These are phyloP conservation scores for Lepidium didymum DNA, from an alignment of 345 rosid species.

Conservation along the genomic window DNA sequence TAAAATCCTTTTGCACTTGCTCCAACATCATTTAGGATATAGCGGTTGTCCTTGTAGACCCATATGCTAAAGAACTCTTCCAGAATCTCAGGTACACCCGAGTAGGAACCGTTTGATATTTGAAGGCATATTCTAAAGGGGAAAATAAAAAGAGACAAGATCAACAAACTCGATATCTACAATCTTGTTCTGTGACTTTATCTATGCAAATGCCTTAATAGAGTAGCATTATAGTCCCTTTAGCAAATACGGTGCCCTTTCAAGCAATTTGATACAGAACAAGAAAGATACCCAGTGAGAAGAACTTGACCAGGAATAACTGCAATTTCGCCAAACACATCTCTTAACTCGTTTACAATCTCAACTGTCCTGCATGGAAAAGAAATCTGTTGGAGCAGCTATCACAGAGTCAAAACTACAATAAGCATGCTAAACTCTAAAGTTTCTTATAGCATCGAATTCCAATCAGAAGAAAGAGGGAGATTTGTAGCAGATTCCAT, in stretches of 20 bases:
- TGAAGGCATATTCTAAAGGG: conserved; percentile 62
- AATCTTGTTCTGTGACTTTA: neutral
- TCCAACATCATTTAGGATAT: conserved; percentile 30
- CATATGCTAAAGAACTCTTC: conserved; percentile 72
- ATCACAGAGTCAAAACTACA: conserved; percentile 1
- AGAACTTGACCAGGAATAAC: conserved; percentile 73
- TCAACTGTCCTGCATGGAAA: conserved; percentile 48
- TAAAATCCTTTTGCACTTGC: conserved; percentile 25
- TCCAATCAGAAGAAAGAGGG: neutral
- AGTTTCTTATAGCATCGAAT: neutral
- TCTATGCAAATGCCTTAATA: neutral
- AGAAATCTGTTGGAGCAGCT: neutral
- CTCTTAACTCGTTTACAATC: conserved; percentile 50
- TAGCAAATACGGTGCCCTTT: neutral
- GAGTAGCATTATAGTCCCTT: neutral
- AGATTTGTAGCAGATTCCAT: neutral
- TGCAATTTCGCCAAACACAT: conserved; percentile 39
- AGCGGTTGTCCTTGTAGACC: conserved; percentile 44
- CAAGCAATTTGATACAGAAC: neutral
- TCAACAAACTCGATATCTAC: neutral
- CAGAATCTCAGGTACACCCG: conserved; percentile 51
- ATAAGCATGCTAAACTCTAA: neutral
- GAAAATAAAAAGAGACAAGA: neutral
- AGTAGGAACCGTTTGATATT: conserved; percentile 49
- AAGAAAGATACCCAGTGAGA: conserved; percentile 48